Percentiles rank a stretch among this genome's conserved stretches.
Evolutionary conservation across 2,329 filamentous ascomycete genomes (phyloP).

Genomic region (Xylariaceae sp.): DNA sequence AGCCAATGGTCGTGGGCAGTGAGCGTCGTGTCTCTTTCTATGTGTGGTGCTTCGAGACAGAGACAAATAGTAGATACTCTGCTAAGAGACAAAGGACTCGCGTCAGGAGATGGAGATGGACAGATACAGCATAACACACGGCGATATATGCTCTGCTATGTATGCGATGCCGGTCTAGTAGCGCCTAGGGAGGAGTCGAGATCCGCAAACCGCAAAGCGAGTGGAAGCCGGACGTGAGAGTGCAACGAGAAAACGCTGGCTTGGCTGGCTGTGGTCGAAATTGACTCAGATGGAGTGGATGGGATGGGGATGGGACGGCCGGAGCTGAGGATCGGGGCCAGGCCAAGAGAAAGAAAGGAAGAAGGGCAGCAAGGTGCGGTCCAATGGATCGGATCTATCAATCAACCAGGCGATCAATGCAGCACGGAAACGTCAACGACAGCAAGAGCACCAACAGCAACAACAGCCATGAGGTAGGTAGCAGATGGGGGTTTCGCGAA

Average conservation of each 20-base stretch:
- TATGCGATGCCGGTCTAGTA: not conserved
- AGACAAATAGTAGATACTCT: conserved; percentile 2
- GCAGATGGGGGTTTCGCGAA: not conserved
- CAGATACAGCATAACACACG: conserved; percentile 7
- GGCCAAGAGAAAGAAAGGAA: not conserved
- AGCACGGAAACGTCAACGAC: conserved; percentile 3
- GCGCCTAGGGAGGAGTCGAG: conserved; percentile 3
- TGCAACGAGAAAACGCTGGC: conserved; percentile 1
- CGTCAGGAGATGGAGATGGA: not conserved
- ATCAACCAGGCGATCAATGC: conserved; percentile 14
- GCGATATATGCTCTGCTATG: conserved; percentile 5
- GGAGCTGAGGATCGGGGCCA: conserved; percentile 1
- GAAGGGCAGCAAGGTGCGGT: conserved; percentile 8
- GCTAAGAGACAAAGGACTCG: conserved; percentile 6
- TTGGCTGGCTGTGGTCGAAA: conserved; percentile 9
- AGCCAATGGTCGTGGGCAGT: conserved; percentile 6
- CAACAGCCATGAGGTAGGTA: not conserved
- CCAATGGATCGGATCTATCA: not conserved
- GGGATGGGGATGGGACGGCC: not conserved
- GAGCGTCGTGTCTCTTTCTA: not conserved
- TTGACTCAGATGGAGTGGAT: conserved; percentile 2
- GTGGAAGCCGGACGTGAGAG: no score
- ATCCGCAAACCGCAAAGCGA: no score
- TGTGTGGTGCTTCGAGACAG: conserved; percentile 4
- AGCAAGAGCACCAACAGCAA: not conserved